phyloP scores from a whole-genome alignment of 2,329 filamentous ascomycete species.

The Mariannaea sp. region DNA sequence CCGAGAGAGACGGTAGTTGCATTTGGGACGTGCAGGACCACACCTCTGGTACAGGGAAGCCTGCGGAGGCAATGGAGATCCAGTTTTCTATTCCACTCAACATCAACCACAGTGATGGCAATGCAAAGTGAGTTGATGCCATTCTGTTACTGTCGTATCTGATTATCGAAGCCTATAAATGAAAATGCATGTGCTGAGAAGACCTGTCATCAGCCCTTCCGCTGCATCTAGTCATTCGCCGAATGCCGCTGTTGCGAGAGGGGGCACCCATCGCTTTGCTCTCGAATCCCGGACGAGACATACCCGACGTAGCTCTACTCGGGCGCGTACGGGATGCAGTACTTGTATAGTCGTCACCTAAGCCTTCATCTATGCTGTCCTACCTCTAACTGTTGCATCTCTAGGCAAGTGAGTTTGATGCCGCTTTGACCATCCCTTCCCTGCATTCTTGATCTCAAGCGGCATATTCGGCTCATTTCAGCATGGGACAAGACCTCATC shows the following conservation, averaged over 20 bases:
- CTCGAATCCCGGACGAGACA: constrained; percentile 45
- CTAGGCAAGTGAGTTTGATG: constrained; percentile 42
- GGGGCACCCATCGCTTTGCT: constrained; percentile 45
- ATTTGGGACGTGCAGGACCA: constrained; percentile 16
- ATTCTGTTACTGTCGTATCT: neutral
- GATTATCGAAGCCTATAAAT: neutral
- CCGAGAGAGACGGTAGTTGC: constrained; percentile 12
- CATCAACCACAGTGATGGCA: constrained; percentile 24
- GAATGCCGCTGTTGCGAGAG: constrained; percentile 26
- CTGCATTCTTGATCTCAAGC: neutral
- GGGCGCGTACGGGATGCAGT: constrained; percentile 45
- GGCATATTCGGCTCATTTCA: neutral
- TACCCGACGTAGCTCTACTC: constrained; percentile 45
- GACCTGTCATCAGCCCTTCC: constrained; percentile 24
- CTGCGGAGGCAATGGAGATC: constrained; percentile 42
- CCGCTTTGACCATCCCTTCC: neutral
- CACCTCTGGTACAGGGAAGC: neutral
- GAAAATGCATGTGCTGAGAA: neutral
- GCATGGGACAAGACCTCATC: neutral
- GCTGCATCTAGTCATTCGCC: constrained; percentile 24
- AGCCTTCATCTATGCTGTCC: neutral
- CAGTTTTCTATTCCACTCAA: constrained; percentile 45
- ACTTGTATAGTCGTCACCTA: constrained; percentile 42
- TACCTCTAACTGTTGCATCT: constrained; percentile 12
- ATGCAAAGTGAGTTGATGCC: constrained; percentile 33